A percentile compares a stretch with the other conserved stretches of the same genome.
These are phyloP conservation scores for Madurella mycetomatis DNA, from an alignment of 2,329 filamentous ascomycete species.

Conservation along the genomic window DNA sequence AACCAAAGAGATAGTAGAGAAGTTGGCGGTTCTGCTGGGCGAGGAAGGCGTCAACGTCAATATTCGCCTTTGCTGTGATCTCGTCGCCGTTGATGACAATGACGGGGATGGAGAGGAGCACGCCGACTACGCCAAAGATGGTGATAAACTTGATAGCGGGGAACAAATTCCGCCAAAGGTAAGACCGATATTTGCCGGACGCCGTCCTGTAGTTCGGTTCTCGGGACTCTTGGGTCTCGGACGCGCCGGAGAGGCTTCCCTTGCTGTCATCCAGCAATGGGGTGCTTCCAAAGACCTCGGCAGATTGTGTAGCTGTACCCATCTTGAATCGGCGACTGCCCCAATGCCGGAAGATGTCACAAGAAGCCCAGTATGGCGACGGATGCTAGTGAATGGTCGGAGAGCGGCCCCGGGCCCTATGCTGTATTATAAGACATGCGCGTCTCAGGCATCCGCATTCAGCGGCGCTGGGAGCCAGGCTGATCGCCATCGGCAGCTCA, in stretches of 20 bases:
- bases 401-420: no score
- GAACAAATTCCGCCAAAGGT: constrained; percentile 9
- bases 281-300: constrained; percentile 1
- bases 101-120: constrained; percentile 21
- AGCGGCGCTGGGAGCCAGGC: no score
- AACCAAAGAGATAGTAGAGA: constrained; percentile 24
- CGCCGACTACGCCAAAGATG: constrained; percentile 18
- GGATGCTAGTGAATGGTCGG: no score
- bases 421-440: no score
- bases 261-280: constrained; percentile 6
- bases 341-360: no score
- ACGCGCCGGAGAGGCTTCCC: not conserved
- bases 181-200: not conserved
- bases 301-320: not conserved
- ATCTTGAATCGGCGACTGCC: not conserved
- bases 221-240: not conserved
- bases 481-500: no score
- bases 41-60: constrained; percentile 12
- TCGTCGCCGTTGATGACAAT: constrained; percentile 19
- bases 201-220: constrained; percentile 5
- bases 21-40: constrained; percentile 18
- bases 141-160: constrained; percentile 21
- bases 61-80: constrained; percentile 11
- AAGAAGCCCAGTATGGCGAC: no score
- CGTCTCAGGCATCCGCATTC: no score